Conservation (phyloP, 73 alveolate genomes). For the Paraurostyla sp. region DNA sequence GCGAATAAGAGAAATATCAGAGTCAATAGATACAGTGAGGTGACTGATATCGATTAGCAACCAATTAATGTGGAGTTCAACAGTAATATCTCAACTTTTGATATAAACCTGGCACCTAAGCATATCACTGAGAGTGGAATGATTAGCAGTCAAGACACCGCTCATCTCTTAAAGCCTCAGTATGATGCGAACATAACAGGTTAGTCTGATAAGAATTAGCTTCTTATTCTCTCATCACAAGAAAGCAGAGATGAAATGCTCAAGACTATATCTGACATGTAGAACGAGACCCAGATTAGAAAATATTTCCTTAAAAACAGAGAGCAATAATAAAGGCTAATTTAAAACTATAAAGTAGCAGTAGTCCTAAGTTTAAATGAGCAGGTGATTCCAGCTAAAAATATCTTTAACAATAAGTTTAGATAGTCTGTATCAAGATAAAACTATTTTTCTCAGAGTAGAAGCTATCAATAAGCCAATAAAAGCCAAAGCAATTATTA, state of each 20-base stretch:
- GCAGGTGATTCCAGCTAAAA: neutral
- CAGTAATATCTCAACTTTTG: neutral
- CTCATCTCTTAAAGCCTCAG: neutral
- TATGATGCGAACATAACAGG: neutral
- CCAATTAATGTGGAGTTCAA: neutral
- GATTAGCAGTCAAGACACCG: constrained; percentile 4
- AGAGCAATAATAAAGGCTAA: neutral
- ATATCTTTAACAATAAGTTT: neutral
- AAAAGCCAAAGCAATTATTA: too few species aligned
- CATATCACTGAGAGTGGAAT: constrained; percentile 26
- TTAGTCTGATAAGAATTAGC: neutral
- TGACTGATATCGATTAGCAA: neutral
- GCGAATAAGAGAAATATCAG: neutral
- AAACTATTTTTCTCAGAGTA: neutral
- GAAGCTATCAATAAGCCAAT: too few species aligned
- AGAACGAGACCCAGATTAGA: neutral
- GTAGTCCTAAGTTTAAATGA: neutral
- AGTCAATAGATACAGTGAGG: neutral
- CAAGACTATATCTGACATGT: neutral
- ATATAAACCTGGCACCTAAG: neutral
- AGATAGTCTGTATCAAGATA: neutral
- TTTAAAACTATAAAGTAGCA: neutral
- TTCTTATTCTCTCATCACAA: neutral
- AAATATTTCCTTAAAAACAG: neutral
- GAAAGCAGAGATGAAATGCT: constrained; percentile 14